Percentiles rank a stretch among this genome's conserved stretches.
These are phyloP conservation scores for Oenanthe sinensis DNA, from an alignment of 129 eudicot genomes.

Conservation along the genomic window DNA sequence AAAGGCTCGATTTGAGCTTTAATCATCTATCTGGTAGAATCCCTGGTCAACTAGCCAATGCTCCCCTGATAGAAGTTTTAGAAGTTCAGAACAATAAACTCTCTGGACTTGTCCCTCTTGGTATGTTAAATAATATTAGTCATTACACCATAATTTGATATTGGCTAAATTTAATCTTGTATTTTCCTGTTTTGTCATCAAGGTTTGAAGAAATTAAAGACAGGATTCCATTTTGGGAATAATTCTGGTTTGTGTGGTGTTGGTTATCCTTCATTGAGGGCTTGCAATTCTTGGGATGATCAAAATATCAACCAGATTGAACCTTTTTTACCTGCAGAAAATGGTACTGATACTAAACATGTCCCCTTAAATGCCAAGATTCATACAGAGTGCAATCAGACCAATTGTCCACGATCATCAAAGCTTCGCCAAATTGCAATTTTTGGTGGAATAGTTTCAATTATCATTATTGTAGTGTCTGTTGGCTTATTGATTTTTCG, in stretches of 20 bases:
- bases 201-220: conserved; percentile 43
- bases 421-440: conserved; percentile 18
- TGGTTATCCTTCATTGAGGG: conserved; percentile 32
- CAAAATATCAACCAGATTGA: conserved; percentile 16
- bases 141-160: neutral
- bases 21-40: conserved; percentile 59
- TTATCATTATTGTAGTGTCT: conserved; percentile 11
- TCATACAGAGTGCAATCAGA: conserved; percentile 16
- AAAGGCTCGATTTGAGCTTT: conserved; percentile 57
- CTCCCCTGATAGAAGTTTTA: conserved; percentile 37
- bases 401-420: conserved; percentile 27
- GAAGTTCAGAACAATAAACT: conserved; percentile 70
- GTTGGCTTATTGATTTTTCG: conserved; percentile 21
- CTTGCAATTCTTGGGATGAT: conserved; percentile 38
- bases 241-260: conserved; percentile 43
- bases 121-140: conserved; percentile 21
- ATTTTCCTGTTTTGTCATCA: conserved; percentile 14
- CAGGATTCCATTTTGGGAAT: conserved; percentile 25
- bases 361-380: conserved; percentile 21
- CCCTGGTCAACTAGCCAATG: conserved; percentile 40
- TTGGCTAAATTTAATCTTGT: neutral
- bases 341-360: neutral
- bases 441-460: conserved; percentile 20
- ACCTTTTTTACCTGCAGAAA: conserved; percentile 14
- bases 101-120: conserved; percentile 59